Evolutionary conservation across 306 rosid species (phyloP).

Genomic region (Rubus parviflorus): DNA sequence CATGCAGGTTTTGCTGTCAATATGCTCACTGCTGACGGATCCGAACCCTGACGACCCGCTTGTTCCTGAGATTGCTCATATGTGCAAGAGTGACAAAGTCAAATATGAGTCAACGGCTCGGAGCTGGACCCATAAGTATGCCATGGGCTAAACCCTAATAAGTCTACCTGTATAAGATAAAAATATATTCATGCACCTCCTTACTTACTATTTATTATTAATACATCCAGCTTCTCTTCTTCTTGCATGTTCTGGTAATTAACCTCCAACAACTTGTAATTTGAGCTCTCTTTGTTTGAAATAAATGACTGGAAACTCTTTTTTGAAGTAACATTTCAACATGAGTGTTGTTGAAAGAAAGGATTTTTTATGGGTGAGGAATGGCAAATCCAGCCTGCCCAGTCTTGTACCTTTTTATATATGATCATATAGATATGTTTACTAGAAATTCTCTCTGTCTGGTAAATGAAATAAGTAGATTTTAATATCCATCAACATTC

Average conservation of each 20-base stretch:
- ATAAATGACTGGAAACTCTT: not conserved
- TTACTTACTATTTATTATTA: not conserved
- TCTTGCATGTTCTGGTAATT: not conserved
- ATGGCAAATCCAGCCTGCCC: too few species aligned
- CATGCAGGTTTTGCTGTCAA: slow-evolving; percentile 76
- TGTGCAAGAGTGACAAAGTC: slow-evolving; percentile 72
- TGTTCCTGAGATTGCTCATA: slow-evolving; percentile 91
- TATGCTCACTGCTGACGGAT: slow-evolving; percentile 82
- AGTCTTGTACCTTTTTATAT: too few species aligned
- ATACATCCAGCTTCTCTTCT: not conserved
- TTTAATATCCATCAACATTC: too few species aligned
- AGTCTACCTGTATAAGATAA: not conserved
- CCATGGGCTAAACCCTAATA: slow-evolving; percentile 55
- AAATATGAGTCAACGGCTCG: slow-evolving; percentile 83
- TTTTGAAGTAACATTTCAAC: not conserved
- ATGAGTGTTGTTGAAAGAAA: not conserved
- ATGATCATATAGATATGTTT: too few species aligned
- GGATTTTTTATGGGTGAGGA: too few species aligned
- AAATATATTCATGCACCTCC: not conserved
- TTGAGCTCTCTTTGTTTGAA: slow-evolving; percentile 7
- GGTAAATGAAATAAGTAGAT: too few species aligned
- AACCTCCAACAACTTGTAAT: not conserved
- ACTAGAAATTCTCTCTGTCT: too few species aligned
- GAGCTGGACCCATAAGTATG: slow-evolving; percentile 92
- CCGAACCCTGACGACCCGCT: slow-evolving; percentile 96